Conservation (phyloP, 257 asterid species). For the Marsdenia floribunda region DNA sequence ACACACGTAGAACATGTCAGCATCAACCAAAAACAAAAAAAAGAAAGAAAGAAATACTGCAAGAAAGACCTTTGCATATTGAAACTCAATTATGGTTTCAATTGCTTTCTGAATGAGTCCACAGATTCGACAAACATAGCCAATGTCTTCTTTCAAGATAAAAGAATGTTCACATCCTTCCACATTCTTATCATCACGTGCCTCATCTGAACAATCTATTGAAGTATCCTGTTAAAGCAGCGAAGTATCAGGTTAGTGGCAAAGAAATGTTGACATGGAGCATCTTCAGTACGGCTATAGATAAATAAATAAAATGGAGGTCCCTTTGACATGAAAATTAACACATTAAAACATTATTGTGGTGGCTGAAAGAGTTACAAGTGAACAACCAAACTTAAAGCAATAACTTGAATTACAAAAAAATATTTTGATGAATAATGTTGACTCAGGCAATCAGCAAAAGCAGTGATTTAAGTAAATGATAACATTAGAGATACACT, state of each 20-base stretch:
- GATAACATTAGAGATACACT: not conserved
- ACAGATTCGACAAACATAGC: slow-evolving; percentile 32
- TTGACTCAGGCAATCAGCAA: too few relatives aligned
- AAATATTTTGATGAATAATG: not conserved
- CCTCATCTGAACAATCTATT: slow-evolving; percentile 7
- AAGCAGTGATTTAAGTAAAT: not conserved
- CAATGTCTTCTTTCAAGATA: slow-evolving; percentile 30
- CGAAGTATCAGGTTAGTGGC: slow-evolving; percentile 19
- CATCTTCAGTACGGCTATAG: not conserved
- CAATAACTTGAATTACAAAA: not conserved
- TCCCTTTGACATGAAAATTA: not conserved
- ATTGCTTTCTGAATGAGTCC: slow-evolving; percentile 24
- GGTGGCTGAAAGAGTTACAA: not conserved
- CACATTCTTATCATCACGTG: slow-evolving; percentile 32
- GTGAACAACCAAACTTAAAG: not conserved
- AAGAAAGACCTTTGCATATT: slow-evolving; percentile 56
- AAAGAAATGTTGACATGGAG: slow-evolving; percentile 4
- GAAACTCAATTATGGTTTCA: slow-evolving; percentile 24
- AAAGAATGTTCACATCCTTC: slow-evolving; percentile 34
- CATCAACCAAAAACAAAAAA: not conserved
- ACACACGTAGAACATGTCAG: not conserved
- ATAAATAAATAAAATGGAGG: not conserved
- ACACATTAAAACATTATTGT: not conserved
- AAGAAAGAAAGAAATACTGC: too few relatives aligned
- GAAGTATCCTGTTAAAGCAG: slow-evolving; percentile 20